Percentiles rank a stretch among this genome's conserved stretches.
Conservation (phyloP, 345 rosid genomes). For the Durio zibethinus region DNA sequence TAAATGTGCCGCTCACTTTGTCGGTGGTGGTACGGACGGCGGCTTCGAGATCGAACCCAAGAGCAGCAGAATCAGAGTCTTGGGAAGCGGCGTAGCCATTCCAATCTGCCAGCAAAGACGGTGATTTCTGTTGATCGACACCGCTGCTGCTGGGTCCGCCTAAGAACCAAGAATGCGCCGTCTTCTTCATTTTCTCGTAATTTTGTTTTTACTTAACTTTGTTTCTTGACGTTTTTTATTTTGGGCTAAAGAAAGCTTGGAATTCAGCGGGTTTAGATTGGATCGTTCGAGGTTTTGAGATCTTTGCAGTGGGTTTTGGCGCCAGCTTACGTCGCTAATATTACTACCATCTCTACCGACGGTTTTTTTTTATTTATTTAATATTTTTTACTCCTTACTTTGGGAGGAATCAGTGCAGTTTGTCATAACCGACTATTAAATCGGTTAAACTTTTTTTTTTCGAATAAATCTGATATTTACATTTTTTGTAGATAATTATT, state of each 20-base stretch:
- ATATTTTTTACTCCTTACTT: background rate
- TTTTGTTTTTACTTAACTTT: background rate
- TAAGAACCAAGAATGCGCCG: constrained; percentile 48
- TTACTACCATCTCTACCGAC: background rate
- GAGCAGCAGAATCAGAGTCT: constrained; percentile 26
- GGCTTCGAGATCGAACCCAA: constrained; percentile 48
- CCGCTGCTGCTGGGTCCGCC: constrained; percentile 36
- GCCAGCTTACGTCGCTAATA: background rate
- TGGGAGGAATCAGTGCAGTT: too few relatives aligned
- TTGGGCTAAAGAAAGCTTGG: background rate
- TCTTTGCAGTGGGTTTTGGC: background rate
- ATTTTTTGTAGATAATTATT: too few relatives aligned
- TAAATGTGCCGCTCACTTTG: constrained; percentile 23
- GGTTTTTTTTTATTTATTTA: background rate
- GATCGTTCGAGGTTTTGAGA: background rate
- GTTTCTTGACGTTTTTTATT: background rate
- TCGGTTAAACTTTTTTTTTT: too few relatives aligned
- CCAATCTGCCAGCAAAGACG: constrained; percentile 56
- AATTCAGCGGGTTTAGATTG: background rate
- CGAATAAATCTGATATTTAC: too few relatives aligned
- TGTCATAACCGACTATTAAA: too few relatives aligned
- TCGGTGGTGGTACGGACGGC: constrained; percentile 37
- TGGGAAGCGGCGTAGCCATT: constrained; percentile 52
- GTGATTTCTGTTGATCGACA: constrained; percentile 16
- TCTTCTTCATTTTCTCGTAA: constrained; percentile 34